Percentiles rank a stretch among this genome's conserved stretches.
Conservation (phyloP, 2,329 filamentous ascomycete species). For the Talaromyces sp. region DNA sequence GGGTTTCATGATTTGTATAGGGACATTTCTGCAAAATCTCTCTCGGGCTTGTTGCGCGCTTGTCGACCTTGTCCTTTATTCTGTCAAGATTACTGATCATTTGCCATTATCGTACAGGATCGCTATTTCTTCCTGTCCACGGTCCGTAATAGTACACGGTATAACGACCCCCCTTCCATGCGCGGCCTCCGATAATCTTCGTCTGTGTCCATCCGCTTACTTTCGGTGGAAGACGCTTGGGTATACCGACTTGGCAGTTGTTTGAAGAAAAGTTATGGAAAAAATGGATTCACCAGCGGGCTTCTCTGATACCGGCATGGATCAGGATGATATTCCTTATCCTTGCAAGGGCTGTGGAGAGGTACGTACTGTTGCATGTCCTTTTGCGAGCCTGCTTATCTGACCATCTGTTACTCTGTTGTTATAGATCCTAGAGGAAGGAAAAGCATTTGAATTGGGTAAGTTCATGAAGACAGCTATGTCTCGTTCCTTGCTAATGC, state of each 20-base stretch:
- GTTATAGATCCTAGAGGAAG: constrained; percentile 87
- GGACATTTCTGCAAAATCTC: neutral
- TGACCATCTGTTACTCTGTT: constrained; percentile 20
- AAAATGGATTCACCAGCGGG: constrained; percentile 55
- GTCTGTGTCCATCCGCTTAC: constrained; percentile 6
- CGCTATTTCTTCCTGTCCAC: neutral
- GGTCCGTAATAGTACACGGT: neutral
- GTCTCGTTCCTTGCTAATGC: constrained; percentile 29
- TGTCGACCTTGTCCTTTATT: neutral
- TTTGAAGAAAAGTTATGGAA: neutral
- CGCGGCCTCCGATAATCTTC: constrained; percentile 6
- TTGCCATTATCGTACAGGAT: neutral
- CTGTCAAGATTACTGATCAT: neutral
- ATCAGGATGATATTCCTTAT: constrained; percentile 75
- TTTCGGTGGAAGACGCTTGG: neutral
- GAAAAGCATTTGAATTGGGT: constrained; percentile 98
- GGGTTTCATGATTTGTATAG: neutral
- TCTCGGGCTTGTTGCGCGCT: neutral
- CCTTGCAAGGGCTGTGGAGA: constrained; percentile 93
- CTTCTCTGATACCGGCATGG: constrained; percentile 63
- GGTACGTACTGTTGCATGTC: constrained; percentile 50
- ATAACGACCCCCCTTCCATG: constrained; percentile 13
- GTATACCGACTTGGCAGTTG: neutral
- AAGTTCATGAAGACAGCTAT: constrained; percentile 34
- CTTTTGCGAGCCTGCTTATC: neutral